A percentile compares a stretch with the other conserved stretches of the same genome.
These are phyloP conservation scores for Phlyctochytrium arcticum DNA, from an alignment of 192 early-diverging fungal genomes.

Conservation along the genomic window DNA sequence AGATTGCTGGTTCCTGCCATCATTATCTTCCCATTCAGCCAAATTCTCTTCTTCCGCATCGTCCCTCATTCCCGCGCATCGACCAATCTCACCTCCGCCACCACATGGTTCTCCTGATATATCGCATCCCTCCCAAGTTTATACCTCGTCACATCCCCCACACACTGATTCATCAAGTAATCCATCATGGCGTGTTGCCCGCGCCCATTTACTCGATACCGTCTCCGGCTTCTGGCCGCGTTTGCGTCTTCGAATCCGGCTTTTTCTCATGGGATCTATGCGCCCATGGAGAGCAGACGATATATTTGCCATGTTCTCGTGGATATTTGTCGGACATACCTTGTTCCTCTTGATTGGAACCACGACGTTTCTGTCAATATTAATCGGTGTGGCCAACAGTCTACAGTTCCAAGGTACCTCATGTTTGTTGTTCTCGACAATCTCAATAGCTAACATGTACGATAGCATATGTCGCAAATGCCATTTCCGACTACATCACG, in stretches of 20 bases:
- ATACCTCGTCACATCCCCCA: too few relatives aligned
- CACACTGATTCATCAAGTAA: too few relatives aligned
- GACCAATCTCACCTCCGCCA: not conserved
- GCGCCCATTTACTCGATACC: constrained; percentile 14
- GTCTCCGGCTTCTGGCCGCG: constrained; percentile 29
- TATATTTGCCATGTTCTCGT: constrained; percentile 81
- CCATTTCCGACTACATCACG: constrained; percentile 76
- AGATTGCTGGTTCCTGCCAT: too few relatives aligned
- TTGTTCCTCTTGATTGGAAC: constrained; percentile 84
- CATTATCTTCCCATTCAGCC: too few relatives aligned
- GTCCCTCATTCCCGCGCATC: too few relatives aligned
- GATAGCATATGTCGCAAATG: constrained; percentile 71
- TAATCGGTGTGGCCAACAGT: constrained; percentile 75
- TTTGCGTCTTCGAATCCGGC: constrained; percentile 31
- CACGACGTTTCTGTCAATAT: constrained; percentile 80
- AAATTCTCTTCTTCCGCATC: too few relatives aligned
- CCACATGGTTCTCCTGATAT: not conserved
- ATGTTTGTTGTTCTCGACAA: constrained; percentile 10
- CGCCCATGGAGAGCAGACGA: constrained; percentile 65
- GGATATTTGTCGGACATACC: constrained; percentile 82
- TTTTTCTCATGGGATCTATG: constrained; percentile 42
- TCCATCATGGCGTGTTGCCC: constrained; percentile 21
- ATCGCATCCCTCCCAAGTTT: too few relatives aligned
- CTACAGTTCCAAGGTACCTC: constrained; percentile 71
- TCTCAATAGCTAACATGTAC: not conserved